Percentiles rank a stretch among this genome's conserved stretches.
Evolutionary conservation across 306 rosid genomes (phyloP).

Genomic region (Cucumis cinereus): DNA sequence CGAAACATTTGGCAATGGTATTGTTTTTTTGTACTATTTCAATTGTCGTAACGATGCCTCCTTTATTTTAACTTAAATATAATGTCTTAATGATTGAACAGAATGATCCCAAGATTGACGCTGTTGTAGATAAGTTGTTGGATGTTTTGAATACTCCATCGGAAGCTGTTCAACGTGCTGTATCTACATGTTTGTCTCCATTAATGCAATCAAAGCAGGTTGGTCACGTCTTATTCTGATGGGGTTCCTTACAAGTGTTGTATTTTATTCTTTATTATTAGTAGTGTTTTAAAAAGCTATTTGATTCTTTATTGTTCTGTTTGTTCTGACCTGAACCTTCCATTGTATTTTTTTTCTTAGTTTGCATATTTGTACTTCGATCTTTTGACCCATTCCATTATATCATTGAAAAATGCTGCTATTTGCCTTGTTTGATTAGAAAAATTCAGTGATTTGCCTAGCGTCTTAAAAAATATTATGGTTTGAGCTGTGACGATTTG

Average conservation of each 20-base stretch:
- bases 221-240: not conserved
- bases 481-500: too few relatives aligned
- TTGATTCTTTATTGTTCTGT: too few relatives aligned
- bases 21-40: not conserved
- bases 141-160: constrained; percentile 95
- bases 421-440: too few relatives aligned
- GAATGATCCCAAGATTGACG: constrained; percentile 89
- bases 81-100: constrained; percentile 23
- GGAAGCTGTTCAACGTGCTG: constrained; percentile 98
- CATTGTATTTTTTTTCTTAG: too few relatives aligned
- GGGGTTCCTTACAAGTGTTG: not conserved
- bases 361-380: too few relatives aligned
- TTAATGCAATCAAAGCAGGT: constrained; percentile 91
- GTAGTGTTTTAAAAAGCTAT: too few relatives aligned
- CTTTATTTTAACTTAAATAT: not conserved
- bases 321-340: too few relatives aligned
- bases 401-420: too few relatives aligned
- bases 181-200: constrained; percentile 82
- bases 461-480: too few relatives aligned
- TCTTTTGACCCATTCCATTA: too few relatives aligned
- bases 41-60: not conserved
- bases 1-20: constrained; percentile 92
- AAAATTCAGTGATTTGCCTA: too few relatives aligned
- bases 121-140: constrained; percentile 88
- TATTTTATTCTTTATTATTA: not conserved